These are phyloP conservation scores for Globisporangium okanoganense DNA, from an alignment of 352 stramenopile genomes.

Conservation along the genomic window DNA sequence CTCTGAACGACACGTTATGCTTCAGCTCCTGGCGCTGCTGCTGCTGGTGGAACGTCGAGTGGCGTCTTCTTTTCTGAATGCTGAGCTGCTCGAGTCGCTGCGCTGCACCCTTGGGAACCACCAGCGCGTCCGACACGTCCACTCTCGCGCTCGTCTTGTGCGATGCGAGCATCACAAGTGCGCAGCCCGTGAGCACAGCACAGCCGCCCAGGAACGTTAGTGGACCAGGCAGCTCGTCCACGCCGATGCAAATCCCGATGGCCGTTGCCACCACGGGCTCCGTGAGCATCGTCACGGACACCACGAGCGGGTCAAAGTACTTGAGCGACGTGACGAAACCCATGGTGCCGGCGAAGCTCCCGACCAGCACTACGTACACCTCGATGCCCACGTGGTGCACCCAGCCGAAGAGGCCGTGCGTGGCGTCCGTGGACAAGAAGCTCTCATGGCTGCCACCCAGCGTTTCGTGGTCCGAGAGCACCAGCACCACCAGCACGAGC, in stretches of 20 bases:
- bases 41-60: slow-evolving; percentile 10
- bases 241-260: slow-evolving; percentile 38
- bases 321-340: slow-evolving; percentile 48
- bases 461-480: slow-evolving; percentile 8
- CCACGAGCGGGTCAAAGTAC: slow-evolving; percentile 59
- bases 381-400: slow-evolving; percentile 44
- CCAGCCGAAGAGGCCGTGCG: slow-evolving; percentile 38
- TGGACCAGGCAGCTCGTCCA: slow-evolving; percentile 29
- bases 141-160: slow-evolving; percentile 29
- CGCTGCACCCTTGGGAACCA: slow-evolving; percentile 2
- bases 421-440: slow-evolving; percentile 12
- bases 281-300: slow-evolving; percentile 52
- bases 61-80: not conserved
- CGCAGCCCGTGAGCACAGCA: slow-evolving; percentile 31
- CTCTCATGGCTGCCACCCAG: slow-evolving; percentile 2
- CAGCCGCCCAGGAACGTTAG: slow-evolving; percentile 39
- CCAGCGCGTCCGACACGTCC: slow-evolving; percentile 36
- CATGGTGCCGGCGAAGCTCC: slow-evolving; percentile 45
- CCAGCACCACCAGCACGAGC: slow-evolving; percentile 29
- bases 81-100: not conserved
- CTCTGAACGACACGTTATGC: slow-evolving; percentile 3
- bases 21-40: slow-evolving; percentile 6
- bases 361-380: slow-evolving; percentile 43
- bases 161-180: slow-evolving; percentile 38
- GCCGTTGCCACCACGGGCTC: slow-evolving; percentile 48